phyloP scores from a whole-genome alignment of 2,329 filamentous ascomycete species.

The Didymella sp. region DNA sequence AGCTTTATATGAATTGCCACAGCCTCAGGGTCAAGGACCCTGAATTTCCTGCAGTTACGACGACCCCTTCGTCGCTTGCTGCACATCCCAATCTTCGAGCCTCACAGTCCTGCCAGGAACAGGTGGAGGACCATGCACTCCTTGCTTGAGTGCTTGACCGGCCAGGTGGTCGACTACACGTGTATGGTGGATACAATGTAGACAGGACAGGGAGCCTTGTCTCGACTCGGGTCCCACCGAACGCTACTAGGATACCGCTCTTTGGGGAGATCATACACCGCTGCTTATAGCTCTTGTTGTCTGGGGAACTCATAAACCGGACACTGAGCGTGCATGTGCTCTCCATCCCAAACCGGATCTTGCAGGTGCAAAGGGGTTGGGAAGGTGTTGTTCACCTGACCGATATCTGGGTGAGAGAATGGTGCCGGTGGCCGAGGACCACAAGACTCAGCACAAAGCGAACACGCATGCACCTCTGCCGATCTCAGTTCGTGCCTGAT shows the following conservation, averaged over 20 bases:
- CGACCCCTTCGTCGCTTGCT: slow-evolving; percentile 1
- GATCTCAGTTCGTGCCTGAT: slow-evolving; percentile 16
- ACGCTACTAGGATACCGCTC: slow-evolving; percentile 21
- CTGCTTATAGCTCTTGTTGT: slow-evolving; percentile 12
- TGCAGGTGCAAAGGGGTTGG: neutral
- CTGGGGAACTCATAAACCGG: slow-evolving; percentile 11
- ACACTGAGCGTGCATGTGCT: too few relatives aligned
- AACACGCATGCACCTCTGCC: slow-evolving; percentile 8
- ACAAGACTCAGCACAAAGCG: slow-evolving; percentile 1
- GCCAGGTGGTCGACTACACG: slow-evolving; percentile 11
- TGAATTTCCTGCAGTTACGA: slow-evolving; percentile 7
- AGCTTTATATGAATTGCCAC: neutral
- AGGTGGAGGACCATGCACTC: slow-evolving; percentile 7
- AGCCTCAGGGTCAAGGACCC: slow-evolving; percentile 14
- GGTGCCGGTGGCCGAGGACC: slow-evolving; percentile 5
- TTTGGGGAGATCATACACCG: slow-evolving; percentile 19
- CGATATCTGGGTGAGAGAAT: neutral
- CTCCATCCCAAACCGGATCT: neutral
- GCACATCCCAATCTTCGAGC: slow-evolving; percentile 17
- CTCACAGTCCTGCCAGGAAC: slow-evolving; percentile 2
- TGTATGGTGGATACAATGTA: slow-evolving; percentile 13
- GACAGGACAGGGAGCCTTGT: slow-evolving; percentile 9
- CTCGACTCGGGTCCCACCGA: slow-evolving; percentile 6
- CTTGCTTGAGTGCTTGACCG: slow-evolving; percentile 8
- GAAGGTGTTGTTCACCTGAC: slow-evolving; percentile 4